Evolutionary conservation across 441 rosid genomes (phyloP).

Genomic region (Corymbia calophylla): DNA sequence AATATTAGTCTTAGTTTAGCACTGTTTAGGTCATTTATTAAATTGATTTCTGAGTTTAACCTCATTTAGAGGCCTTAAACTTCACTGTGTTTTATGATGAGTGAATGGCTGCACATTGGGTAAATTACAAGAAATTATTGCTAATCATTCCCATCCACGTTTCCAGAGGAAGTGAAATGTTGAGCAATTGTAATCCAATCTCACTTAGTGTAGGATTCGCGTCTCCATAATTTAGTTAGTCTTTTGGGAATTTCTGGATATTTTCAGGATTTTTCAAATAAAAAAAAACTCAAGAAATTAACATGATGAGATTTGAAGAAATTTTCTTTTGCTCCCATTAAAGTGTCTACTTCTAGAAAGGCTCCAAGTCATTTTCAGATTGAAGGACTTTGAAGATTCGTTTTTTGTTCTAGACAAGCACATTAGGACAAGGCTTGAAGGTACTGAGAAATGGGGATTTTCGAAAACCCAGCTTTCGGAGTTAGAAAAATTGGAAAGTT

Average conservation of each 20-base stretch:
- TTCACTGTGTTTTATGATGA: neutral
- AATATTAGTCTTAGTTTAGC: neutral
- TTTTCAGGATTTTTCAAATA: accelerated
- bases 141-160: neutral
- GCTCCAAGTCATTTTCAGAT: neutral
- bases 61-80: accelerated
- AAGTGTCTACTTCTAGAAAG: neutral
- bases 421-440: neutral
- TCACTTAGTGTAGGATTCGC: neutral
- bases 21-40: neutral
- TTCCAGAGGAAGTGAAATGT: neutral
- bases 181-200: neutral
- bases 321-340: neutral
- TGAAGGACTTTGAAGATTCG: neutral
- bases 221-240: no score
- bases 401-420: neutral
- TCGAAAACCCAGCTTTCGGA: neutral
- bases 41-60: neutral
- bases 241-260: neutral
- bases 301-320: neutral
- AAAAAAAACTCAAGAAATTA: no score
- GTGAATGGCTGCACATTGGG: neutral
- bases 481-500: neutral
- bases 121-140: neutral
- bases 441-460: neutral